A percentile compares a stretch with the other conserved stretches of the same genome.
Evolutionary conservation across 2,329 filamentous ascomycete species (phyloP).

Genomic region (Emmonsiellopsis sp.): DNA sequence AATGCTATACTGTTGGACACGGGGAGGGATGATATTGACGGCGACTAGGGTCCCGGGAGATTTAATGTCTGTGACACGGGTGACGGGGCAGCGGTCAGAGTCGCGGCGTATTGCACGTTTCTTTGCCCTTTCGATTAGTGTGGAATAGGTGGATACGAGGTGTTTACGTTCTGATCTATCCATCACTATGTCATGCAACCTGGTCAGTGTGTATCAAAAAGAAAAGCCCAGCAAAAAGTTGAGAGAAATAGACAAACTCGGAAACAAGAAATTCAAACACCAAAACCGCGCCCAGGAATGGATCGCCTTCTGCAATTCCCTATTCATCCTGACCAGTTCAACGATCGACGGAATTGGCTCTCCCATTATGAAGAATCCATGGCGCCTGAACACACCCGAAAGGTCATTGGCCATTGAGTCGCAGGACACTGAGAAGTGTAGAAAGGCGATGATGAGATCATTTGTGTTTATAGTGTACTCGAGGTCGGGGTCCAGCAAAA

Average conservation of each 20-base stretch:
- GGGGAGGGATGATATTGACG: slow-evolving; percentile 5
- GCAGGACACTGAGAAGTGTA: slow-evolving; percentile 1
- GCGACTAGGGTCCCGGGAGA: not conserved
- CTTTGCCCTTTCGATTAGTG: not conserved
- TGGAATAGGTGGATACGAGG: not conserved
- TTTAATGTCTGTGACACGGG: not conserved
- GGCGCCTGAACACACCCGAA: not conserved
- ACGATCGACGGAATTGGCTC: not conserved
- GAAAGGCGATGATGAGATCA: not conserved
- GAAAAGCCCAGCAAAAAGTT: not conserved
- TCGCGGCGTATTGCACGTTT: slow-evolving; percentile 1
- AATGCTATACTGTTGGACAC: not conserved
- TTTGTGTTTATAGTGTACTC: not conserved
- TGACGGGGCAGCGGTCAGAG: slow-evolving; percentile 2
- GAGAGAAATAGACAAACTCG: not conserved
- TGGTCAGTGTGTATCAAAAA: not conserved
- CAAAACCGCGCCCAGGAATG: not conserved
- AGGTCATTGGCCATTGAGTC: slow-evolving; percentile 3
- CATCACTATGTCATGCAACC: slow-evolving; percentile 1
- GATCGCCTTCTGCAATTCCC: not conserved
- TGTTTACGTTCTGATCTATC: not conserved
- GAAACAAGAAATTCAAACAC: slow-evolving; percentile 5
- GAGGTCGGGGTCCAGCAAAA: slow-evolving; percentile 13
- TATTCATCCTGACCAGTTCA: not conserved
- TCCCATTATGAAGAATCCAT: not conserved